Conservation (phyloP, 306 rosid genomes). For the Lathyrus sativus region DNA sequence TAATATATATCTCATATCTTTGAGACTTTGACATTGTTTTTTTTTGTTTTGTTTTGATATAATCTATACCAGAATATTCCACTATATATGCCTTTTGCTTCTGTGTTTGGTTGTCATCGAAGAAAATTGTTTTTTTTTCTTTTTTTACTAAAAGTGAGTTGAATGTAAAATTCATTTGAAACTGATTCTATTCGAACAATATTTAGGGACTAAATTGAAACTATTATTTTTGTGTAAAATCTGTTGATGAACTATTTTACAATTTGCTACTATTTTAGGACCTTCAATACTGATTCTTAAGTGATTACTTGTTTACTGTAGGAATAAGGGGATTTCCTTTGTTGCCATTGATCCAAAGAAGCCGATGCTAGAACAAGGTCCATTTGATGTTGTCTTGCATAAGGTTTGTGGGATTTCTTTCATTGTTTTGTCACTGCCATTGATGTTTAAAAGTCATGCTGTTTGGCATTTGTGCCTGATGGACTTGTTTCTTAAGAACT, state of each 20-base stretch:
- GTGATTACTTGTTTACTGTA: conserved; percentile 26
- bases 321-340: conserved; percentile 51
- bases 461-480: conserved; percentile 8
- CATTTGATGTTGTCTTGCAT: conserved; percentile 51
- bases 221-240: too few relatives aligned
- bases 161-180: too few relatives aligned
- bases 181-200: too few relatives aligned
- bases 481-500: neutral
- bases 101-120: too few relatives aligned
- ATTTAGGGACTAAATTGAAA: too few relatives aligned
- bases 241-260: neutral
- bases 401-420: conserved; percentile 45
- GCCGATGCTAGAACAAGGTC: conserved; percentile 54
- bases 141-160: too few relatives aligned
- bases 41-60: neutral
- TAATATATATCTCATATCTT: neutral
- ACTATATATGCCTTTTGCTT: neutral
- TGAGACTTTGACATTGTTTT: neutral
- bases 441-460: neutral
- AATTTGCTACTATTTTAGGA: neutral
- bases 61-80: neutral
- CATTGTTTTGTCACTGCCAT: neutral
- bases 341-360: conserved; percentile 49
- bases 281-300: conserved; percentile 15
- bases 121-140: too few relatives aligned